Percentiles rank a stretch among this genome's conserved stretches.
Conservation (phyloP, 345 rosid species). For the Euphorbia tirucalli region DNA sequence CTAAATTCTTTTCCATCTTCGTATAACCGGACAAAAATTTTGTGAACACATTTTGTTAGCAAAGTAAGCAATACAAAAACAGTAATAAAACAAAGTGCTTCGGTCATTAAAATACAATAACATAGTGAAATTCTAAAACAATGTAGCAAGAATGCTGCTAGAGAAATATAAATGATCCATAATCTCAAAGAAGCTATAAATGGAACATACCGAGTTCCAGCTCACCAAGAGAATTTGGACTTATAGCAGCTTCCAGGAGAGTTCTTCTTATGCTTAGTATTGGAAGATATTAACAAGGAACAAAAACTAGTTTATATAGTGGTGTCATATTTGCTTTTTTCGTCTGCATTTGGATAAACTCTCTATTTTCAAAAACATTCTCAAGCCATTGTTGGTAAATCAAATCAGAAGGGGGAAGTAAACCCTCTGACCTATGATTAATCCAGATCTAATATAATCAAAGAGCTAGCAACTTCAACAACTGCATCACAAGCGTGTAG, state of each 20-base stretch:
- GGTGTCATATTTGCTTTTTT: conserved; percentile 2
- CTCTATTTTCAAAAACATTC: neutral
- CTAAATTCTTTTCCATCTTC: neutral
- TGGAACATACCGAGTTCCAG: conserved; percentile 10
- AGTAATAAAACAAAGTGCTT: no score
- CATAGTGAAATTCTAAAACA: neutral
- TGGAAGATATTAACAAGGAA: neutral
- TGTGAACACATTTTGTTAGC: neutral
- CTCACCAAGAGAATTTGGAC: conserved; percentile 7
- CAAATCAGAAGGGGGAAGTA: no score
- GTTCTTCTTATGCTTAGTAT: neutral
- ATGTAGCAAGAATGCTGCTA: neutral
- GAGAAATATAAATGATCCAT: neutral
- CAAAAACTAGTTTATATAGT: neutral
- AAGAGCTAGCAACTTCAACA: no score
- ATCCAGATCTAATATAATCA: conserved; percentile 11
- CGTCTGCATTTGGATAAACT: neutral
- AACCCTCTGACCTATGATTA: neutral
- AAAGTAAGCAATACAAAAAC: neutral
- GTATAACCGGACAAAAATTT: no score
- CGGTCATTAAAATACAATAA: neutral
- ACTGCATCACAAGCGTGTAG: conserved; percentile 17
- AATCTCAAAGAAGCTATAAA: neutral
- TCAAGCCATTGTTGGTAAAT: neutral
- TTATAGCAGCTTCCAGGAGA: conserved; percentile 3